Percentiles rank a stretch among this genome's conserved stretches.
phyloP scores from a whole-genome alignment of 2,329 filamentous ascomycete genomes.

The Teratosphaeria destructans region DNA sequence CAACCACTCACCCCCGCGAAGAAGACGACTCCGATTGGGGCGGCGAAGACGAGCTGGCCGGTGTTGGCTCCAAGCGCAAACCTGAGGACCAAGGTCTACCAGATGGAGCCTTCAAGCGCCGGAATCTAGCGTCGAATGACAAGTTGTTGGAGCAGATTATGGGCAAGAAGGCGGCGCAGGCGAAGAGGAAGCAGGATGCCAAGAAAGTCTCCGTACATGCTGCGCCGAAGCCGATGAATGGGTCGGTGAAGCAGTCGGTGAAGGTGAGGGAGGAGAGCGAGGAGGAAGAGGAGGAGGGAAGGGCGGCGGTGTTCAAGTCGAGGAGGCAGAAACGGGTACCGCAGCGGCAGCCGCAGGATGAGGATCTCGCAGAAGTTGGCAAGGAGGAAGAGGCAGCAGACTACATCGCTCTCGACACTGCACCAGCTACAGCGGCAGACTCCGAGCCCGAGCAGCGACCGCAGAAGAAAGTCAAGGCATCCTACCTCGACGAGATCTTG shows the following conservation, averaged over 20 bases:
- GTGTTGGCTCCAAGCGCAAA: slow-evolving; percentile 10
- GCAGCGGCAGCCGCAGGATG: not conserved
- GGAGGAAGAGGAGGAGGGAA: slow-evolving; percentile 22
- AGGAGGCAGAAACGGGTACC: slow-evolving; percentile 6
- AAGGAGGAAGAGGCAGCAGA: not conserved
- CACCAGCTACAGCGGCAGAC: not conserved
- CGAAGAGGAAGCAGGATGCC: slow-evolving; percentile 15
- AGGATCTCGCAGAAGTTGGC: not conserved
- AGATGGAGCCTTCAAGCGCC: slow-evolving; percentile 28
- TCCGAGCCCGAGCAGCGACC: slow-evolving; percentile 1
- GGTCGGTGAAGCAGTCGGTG: not conserved
- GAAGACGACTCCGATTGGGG: slow-evolving; percentile 18
- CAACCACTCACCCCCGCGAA: slow-evolving; percentile 29
- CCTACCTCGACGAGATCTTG: slow-evolving; percentile 46
- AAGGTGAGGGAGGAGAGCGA: slow-evolving; percentile 22
- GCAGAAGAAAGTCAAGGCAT: slow-evolving; percentile 31
- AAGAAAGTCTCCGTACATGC: not conserved
- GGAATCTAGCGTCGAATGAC: slow-evolving; percentile 31
- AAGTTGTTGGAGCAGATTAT: slow-evolving; percentile 32
- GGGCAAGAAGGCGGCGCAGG: slow-evolving; percentile 30
- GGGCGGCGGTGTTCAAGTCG: slow-evolving; percentile 10
- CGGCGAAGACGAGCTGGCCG: slow-evolving; percentile 39
- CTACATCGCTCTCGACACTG: not conserved
- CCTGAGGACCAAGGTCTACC: slow-evolving; percentile 8
- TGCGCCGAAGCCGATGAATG: not conserved